Percentiles rank a stretch among this genome's conserved stretches.
Conservation (phyloP, 2,329 filamentous ascomycete species). For the Arthrobotrys sphaeroides region DNA sequence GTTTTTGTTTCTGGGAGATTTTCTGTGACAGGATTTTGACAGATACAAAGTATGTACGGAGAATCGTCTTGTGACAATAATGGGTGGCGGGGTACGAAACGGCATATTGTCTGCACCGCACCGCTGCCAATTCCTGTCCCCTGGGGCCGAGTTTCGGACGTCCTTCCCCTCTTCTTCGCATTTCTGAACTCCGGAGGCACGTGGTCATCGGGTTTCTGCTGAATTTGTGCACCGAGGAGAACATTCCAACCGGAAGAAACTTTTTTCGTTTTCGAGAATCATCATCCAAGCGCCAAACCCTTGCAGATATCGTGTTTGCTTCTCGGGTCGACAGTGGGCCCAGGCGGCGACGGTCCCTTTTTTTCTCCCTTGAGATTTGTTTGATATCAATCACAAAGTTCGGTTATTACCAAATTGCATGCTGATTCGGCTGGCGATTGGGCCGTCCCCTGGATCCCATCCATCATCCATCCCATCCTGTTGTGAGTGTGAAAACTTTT, state of each 20-base stretch:
- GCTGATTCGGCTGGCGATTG: slow-evolving; percentile 30
- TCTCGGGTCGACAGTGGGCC: slow-evolving; percentile 18
- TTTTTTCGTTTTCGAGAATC: neutral
- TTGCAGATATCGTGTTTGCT: slow-evolving; percentile 27
- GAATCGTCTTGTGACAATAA: no score
- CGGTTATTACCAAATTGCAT: slow-evolving; percentile 46
- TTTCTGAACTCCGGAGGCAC: slow-evolving; percentile 11
- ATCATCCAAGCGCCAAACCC: slow-evolving; percentile 25
- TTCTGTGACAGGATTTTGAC: neutral
- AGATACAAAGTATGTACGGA: no score
- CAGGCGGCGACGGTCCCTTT: no score
- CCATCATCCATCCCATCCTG: no score
- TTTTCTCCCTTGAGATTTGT: neutral
- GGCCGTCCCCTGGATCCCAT: slow-evolving; percentile 30
- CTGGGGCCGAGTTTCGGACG: neutral
- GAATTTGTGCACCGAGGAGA: slow-evolving; percentile 14
- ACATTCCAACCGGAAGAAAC: slow-evolving; percentile 26
- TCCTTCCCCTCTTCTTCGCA: neutral
- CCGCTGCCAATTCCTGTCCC: neutral
- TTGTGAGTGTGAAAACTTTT: slow-evolving; percentile 49
- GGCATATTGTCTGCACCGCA: neutral
- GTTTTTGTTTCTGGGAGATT: neutral
- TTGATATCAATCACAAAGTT: slow-evolving; percentile 39
- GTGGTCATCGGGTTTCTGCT: slow-evolving; percentile 25
- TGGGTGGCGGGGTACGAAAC: no score